Percentiles rank a stretch among this genome's conserved stretches.
phyloP scores from a whole-genome alignment of 2,329 filamentous ascomycete species.

The Fusarium gaditjirri region DNA sequence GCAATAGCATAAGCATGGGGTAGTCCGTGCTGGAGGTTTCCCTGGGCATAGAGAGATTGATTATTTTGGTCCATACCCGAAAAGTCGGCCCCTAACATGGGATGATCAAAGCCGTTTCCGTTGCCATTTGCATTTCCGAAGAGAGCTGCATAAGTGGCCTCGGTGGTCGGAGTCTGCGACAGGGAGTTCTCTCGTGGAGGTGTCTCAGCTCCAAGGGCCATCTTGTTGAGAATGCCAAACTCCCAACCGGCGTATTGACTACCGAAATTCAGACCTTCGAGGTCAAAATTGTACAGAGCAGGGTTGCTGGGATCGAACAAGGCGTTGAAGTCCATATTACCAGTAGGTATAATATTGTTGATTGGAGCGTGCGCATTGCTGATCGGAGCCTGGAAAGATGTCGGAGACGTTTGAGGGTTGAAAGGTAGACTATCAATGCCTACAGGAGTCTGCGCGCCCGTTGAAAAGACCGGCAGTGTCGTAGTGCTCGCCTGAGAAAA shows the following conservation, averaged over 20 bases:
- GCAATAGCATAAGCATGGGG: conserved; percentile 74
- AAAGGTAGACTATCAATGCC: conserved; percentile 64
- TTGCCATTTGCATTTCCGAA: conserved; percentile 63
- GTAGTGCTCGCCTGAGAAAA: conserved; percentile 60
- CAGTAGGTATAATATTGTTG: conserved; percentile 61
- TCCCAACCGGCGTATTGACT: conserved; percentile 96
- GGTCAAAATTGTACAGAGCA: conserved; percentile 93
- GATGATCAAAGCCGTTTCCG: conserved; percentile 61
- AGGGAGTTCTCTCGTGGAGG: conserved; percentile 73
- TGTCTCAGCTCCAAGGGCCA: conserved; percentile 81
- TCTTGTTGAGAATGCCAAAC: conserved; percentile 95
- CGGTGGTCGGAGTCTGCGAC: conserved; percentile 53
- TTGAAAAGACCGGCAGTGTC: conserved; percentile 63
- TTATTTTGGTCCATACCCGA: conserved; percentile 61
- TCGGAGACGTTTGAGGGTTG: conserved; percentile 76
- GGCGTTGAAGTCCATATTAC: conserved; percentile 63
- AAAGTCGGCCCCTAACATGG: conserved; percentile 63
- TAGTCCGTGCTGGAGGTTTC: conserved; percentile 69
- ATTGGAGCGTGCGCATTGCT: conserved; percentile 61
- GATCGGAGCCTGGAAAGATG: conserved; percentile 70
- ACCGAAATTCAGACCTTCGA: conserved; percentile 87
- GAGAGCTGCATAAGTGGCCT: conserved; percentile 56
- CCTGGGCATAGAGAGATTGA: conserved; percentile 62
- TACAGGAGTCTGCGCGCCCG: conserved; percentile 57
- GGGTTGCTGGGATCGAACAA: conserved; percentile 94